Evolutionary conservation across 257 asterid genomes (phyloP), one percentile per base, ranked within the genome.

Genomic region (Vinca minor): DNA sequence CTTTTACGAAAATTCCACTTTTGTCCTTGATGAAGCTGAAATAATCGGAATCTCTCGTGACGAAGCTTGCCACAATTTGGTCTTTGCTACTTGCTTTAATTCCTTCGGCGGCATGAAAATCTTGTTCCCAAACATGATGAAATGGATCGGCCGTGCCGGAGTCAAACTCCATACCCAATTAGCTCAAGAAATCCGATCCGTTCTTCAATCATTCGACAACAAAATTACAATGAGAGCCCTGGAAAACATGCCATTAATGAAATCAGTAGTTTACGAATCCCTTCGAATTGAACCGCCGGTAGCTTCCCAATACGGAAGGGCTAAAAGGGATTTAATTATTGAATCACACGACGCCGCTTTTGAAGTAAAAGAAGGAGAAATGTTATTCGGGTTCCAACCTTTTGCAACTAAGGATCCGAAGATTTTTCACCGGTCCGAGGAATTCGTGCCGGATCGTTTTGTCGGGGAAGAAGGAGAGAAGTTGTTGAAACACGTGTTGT

Each of bases 281-380:
- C 78, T 91, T 2, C 69, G 98, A 1, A 77, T 88, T 50, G 95
- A 91, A 55, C 98, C 98, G 13, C 98, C 98, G 14, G 88, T 91
- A 0, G 12, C 96, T 2, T 59, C 83, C 8, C 98, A 91, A 76
- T 91, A 86, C 84, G 96, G 76, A 0, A 70, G 70, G 46, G 98
- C 98, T 11, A 86, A 77, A 20, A 78, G 63, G 1, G 84, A 86
- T 42, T 71, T 86, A 49, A 78, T 84, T 48, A 46, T 91, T 0
- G 89, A 91, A 42, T 91, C 96, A 5, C 98, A 91, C 71, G 96
- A 81, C 26, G 81, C 85, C 2, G 81, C 82, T 15, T 91, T 79
- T n/a, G 62, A 75, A 75, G 78, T 91, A n/a, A 88, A 76, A 74
- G 85, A 80, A 23, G 98, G 98, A 9, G 91, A 86, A 13, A 50